phyloP scores from a whole-genome alignment of 1,139 yeast genomes.

The Arxiozyma heterogenica region DNA sequence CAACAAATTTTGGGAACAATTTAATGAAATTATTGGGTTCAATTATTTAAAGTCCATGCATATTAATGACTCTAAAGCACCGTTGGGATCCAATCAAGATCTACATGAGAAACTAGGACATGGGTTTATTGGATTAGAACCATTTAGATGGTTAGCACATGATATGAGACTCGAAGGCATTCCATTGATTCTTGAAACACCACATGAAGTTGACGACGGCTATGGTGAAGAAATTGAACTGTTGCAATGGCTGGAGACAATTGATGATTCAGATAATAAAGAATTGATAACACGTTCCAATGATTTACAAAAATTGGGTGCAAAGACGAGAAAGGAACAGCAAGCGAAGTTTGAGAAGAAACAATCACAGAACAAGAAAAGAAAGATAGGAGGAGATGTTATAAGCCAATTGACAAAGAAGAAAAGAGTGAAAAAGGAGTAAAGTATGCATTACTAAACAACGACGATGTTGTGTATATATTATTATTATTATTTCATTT shows the following conservation, averaged over 20 bases:
- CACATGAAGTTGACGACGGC: constrained; percentile 49
- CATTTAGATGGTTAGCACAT: constrained; percentile 56
- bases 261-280: constrained; percentile 46
- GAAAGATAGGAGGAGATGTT: constrained; percentile 10
- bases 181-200: constrained; percentile 89
- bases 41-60: constrained; percentile 74
- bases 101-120: constrained; percentile 82
- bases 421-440: constrained; percentile 1
- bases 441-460: background rate
- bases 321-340: constrained; percentile 45
- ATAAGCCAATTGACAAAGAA: constrained; percentile 9
- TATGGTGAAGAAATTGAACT: constrained; percentile 80
- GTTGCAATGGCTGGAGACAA: constrained; percentile 29
- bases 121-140: constrained; percentile 83
- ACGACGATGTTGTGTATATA: too few species aligned
- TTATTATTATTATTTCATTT: too few species aligned
- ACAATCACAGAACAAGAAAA: constrained; percentile 14
- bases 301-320: constrained; percentile 47
- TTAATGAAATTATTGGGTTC: constrained; percentile 65
- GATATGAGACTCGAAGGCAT: constrained; percentile 49
- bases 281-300: constrained; percentile 44
- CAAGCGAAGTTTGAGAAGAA: constrained; percentile 30
- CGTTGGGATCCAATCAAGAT: constrained; percentile 82
- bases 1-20: constrained; percentile 60
- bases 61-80: constrained; percentile 90